Evolutionary conservation across 148 eudicot species (phyloP), one percentile per base, ranked within the genome.

Genomic region (Silene conica): DNA sequence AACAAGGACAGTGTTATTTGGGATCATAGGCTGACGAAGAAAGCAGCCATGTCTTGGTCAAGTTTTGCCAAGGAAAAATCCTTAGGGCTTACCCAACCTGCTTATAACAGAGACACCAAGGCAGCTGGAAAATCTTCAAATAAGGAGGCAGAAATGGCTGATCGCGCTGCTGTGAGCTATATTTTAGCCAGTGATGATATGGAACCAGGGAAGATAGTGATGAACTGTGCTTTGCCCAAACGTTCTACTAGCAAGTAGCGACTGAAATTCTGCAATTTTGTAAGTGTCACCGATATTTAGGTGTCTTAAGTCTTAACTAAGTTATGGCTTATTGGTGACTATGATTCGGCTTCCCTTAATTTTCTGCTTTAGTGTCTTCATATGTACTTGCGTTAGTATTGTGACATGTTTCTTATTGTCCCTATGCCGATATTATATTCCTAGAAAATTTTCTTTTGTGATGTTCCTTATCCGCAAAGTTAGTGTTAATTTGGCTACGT

Each of bases 141-240:
- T 79, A 74, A 67, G 63, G 71, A 60, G 43, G 65, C 59, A 20
- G 66, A 61, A 20, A 59, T 57, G 59, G 66, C 6, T 69, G 81
- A 79, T 76, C 75, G 83, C 26, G 80, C 56, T n/a, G 83, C 86
- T 9, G 34, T 86, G 28, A 81, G 80, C 71, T 86, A 86, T 77
- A 83, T 86, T 48, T 15, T 86, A 74, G 89, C 89, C 69, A 83
- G 83, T 73, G 80, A 81, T 46, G 82, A 79, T 18, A 20, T 86
- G 83, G 69, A 83, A 79, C 71, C 74, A 25, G 89, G 89, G 22
- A 80, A 74, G 72, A 77, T 86, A 79, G 86, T 86, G 85, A 83
- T 86, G 86, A 86, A 86, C 38, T 78, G 79, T 61, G 81, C 73
- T 78, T 77, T 25, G 58, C 81, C 83, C 63, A 80, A 71, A 10